Base-by-base conservation (phyloP, 306 rosid species). In the Senna siamea region DNA sequence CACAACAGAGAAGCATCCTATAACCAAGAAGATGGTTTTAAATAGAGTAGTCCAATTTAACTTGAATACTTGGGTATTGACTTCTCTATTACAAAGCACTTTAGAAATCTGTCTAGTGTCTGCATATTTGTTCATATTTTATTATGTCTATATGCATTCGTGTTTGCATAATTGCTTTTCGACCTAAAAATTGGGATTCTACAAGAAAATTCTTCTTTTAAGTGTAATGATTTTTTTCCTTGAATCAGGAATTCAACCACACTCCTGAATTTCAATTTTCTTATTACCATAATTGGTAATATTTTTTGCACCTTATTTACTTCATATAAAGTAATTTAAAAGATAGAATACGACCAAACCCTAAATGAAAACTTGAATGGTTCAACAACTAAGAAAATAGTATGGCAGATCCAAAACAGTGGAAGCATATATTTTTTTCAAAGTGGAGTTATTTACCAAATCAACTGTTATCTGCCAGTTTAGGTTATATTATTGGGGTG, bases 1-100 rank as follows among this genome's bases (percentile, higher is more conserved):
- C 61, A 91, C 97, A 41, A 93, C 98, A 48, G 97, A 93, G 72
- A 93, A 93, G 85, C 97, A 93, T 74, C 97, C 97, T 3, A 75
- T 78, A 46, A 89, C 96, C 74, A 93, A 93, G 73, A 80, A 85
- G 79, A 93, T 93, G 98, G 88, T 90, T 80, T 79, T 94, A 72
- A 90, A 88, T 26, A 96, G 97, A 72, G 84, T 94, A 50, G 65
- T 94, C 78, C 96, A 79, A 75, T 92, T 92, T 79, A 86, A 92
- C 82, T 80, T 94, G 60, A 84, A 85, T 55, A 76, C 91, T 38
- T 43, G 74, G 95, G 99, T 92, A 92, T 72, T 32, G 34, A 51
- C 58, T 79, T 74, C 69, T 50, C 76, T 43, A 67, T 72, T 50
- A 14, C 22, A 22, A 48, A 76, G 28, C 60, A 58, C 67, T 40